phyloP scores from a whole-genome alignment of 1,284 basidiomycete genomes.

The Ustilago hordei region DNA sequence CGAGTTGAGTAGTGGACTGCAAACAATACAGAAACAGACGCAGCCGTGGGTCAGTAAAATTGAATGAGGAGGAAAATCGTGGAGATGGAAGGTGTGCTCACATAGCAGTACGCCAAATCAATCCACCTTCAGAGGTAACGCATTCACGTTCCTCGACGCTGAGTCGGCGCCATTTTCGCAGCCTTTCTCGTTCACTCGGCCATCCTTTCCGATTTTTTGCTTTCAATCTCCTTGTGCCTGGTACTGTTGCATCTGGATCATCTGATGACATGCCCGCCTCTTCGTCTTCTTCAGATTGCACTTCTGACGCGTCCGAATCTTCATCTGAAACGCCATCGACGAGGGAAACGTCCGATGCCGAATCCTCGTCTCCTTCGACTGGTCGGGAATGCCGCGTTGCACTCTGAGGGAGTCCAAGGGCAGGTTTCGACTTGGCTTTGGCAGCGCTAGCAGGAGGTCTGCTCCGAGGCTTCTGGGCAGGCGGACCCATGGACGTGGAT shows the following conservation, averaged over 20 bases:
- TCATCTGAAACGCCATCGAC: slow-evolving; percentile 40
- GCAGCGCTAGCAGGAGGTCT: slow-evolving; percentile 17
- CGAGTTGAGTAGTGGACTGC: slow-evolving; percentile 41
- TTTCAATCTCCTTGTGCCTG: neutral
- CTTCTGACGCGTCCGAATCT: slow-evolving; percentile 26
- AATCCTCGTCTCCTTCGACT: neutral
- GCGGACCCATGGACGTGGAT: slow-evolving; percentile 1
- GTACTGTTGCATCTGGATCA: slow-evolving; percentile 10
- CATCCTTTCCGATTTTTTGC: slow-evolving; percentile 32
- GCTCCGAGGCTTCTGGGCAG: slow-evolving; percentile 17
- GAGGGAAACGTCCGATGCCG: slow-evolving; percentile 39
- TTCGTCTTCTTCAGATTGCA: slow-evolving; percentile 19
- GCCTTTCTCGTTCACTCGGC: slow-evolving; percentile 37
- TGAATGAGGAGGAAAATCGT: neutral
- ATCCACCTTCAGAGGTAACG: slow-evolving; percentile 49
- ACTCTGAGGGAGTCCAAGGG: slow-evolving; percentile 13
- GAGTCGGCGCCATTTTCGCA: slow-evolving; percentile 48
- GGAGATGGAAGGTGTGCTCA: slow-evolving; percentile 1
- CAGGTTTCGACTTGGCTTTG: slow-evolving; percentile 12
- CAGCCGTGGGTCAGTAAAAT: neutral
- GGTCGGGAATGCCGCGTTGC: slow-evolving; percentile 13
- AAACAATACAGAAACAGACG: neutral
- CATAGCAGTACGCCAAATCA: slow-evolving; percentile 54
- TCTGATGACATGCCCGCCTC: slow-evolving; percentile 17
- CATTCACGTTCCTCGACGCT: slow-evolving; percentile 49